These are phyloP conservation scores for Sugiyamaella qingdaonensis DNA, from an alignment of 805 yeast genomes.

Conservation along the genomic window DNA sequence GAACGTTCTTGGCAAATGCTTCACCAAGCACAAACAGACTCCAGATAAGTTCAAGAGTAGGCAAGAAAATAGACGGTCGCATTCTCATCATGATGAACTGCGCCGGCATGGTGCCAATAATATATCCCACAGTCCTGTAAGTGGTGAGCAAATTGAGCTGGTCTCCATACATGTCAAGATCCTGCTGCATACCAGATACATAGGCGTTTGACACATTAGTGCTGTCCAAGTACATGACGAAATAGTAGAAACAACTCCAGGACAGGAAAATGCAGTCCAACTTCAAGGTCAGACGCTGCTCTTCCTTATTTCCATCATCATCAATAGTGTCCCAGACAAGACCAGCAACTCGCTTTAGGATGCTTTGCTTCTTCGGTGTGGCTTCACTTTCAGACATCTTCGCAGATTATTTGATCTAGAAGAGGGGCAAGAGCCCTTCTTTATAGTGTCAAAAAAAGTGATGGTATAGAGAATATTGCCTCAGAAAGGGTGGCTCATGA, in stretches of 20 bases:
- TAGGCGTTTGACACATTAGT: conserved; percentile 43
- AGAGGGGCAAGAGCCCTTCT: no score
- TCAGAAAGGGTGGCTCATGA: no score
- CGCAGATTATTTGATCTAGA: neutral
- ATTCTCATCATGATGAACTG: conserved; percentile 27
- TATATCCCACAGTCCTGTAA: conserved; percentile 28
- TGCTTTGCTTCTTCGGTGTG: neutral
- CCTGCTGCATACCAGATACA: conserved; percentile 40
- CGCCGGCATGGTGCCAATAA: conserved; percentile 31
- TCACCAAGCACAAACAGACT: conserved; percentile 22
- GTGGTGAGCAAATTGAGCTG: conserved; percentile 26
- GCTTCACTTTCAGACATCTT: neutral
- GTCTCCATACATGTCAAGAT: conserved; percentile 25
- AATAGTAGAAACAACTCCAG: conserved; percentile 47
- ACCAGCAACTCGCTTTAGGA: neutral
- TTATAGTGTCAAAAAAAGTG: no score
- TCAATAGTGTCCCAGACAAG: conserved; percentile 9
- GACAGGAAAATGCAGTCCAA: conserved; percentile 49
- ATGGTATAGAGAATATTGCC: no score
- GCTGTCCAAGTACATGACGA: conserved; percentile 31
- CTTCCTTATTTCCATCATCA: conserved; percentile 18
- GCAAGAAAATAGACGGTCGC: conserved; percentile 28
- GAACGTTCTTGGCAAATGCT: conserved; percentile 24
- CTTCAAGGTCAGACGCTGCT: conserved; percentile 44
- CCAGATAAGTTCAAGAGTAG: conserved; percentile 29